Evolutionary conservation across 1,139 yeast genomes (phyloP).

Genomic region (Saccharomyces hybrid): DNA sequence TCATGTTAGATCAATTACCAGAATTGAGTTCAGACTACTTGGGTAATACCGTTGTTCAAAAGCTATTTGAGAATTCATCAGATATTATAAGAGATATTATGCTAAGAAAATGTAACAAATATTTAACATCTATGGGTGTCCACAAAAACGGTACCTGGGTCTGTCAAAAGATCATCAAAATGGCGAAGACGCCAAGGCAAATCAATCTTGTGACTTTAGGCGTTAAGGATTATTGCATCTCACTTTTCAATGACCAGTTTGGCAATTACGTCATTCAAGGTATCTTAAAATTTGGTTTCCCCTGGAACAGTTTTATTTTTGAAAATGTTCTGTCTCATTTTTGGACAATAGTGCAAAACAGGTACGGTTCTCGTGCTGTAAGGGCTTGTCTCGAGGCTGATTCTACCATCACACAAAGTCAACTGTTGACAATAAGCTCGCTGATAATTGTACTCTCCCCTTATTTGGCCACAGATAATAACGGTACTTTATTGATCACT

Average conservation of each 20-base stretch:
- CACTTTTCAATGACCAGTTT: conserved; percentile 83
- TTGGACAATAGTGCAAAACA: conserved; percentile 71
- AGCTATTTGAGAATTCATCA: conserved; percentile 63
- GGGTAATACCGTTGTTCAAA: conserved; percentile 91
- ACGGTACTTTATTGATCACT: conserved; percentile 79
- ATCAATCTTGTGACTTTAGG: conserved; percentile 58
- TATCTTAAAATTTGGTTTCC: conserved; percentile 76
- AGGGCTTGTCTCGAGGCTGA: conserved; percentile 81
- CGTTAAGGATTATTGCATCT: conserved; percentile 70
- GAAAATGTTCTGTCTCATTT: conserved; percentile 73
- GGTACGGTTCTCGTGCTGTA: conserved; percentile 90
- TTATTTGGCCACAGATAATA: conserved; percentile 68
- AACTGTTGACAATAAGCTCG: conserved; percentile 62
- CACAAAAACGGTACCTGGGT: conserved; percentile 99
- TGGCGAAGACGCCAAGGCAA: conserved; percentile 59
- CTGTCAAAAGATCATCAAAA: conserved; percentile 82
- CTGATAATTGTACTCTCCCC: conserved; percentile 71
- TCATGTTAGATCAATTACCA: conserved; percentile 81
- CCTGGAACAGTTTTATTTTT: conserved; percentile 79
- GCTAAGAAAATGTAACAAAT: conserved; percentile 69
- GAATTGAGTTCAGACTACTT: conserved; percentile 82
- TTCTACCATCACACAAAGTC: conserved; percentile 48
- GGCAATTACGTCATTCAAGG: conserved; percentile 94
- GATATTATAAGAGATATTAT: conserved; percentile 66
- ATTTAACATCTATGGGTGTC: conserved; percentile 77